A percentile compares a stretch with the other conserved stretches of the same genome.
Evolutionary conservation across 2,329 filamentous ascomycete genomes (phyloP).

Genomic region (Claviceps purpurea): DNA sequence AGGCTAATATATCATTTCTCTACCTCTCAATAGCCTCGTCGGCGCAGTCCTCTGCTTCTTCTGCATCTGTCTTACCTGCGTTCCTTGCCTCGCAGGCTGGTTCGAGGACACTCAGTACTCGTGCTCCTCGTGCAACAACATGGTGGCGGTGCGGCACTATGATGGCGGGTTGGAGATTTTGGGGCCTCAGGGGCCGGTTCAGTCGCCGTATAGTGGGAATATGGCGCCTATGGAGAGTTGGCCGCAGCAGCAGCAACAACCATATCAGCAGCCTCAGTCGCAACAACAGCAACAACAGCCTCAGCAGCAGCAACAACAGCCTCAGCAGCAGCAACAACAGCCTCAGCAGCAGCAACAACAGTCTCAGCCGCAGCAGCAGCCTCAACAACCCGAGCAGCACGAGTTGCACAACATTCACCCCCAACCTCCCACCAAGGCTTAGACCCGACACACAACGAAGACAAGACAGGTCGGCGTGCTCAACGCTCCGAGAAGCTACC

Average conservation of each 20-base stretch:
- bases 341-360: background rate
- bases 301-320: background rate
- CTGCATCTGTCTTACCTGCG: constrained; percentile 18
- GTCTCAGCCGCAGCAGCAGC: background rate
- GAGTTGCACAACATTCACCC: constrained; percentile 1
- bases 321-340: constrained; percentile 1
- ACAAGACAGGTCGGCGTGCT: background rate
- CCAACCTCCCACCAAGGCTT: background rate
- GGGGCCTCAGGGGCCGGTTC: constrained; percentile 8
- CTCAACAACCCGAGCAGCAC: constrained; percentile 1
- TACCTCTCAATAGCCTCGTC: constrained; percentile 10
- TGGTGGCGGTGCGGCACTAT: constrained; percentile 14
- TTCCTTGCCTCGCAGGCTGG: constrained; percentile 20
- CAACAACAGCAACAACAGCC: background rate
- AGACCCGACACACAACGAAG: background rate
- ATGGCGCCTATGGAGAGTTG: constrained; percentile 1
- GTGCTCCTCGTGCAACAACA: constrained; percentile 17
- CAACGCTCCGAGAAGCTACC: background rate
- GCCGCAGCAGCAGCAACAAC: background rate
- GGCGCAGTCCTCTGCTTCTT: constrained; percentile 18
- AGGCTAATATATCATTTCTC: background rate
- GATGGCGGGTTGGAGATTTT: constrained; percentile 12
- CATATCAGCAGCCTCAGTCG: background rate
- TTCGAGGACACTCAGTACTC: constrained; percentile 18
- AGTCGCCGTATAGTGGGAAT: constrained; percentile 8